These are phyloP conservation scores for Citropsis articulata DNA, from an alignment of 345 rosid species.

Conservation along the genomic window DNA sequence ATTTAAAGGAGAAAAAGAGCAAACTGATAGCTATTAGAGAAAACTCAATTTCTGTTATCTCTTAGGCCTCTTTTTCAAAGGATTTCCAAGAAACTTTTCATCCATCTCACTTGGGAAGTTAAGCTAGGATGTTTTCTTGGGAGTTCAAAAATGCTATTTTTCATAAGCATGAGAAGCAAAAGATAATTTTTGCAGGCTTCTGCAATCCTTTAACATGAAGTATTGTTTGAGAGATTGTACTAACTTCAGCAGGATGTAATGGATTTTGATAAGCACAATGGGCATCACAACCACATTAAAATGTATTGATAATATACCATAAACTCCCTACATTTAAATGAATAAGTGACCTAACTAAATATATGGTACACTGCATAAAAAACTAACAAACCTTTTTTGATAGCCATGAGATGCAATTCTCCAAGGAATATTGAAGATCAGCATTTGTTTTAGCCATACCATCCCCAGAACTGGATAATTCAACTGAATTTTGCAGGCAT, in stretches of 20 bases:
- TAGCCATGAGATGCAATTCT: constrained; percentile 71
- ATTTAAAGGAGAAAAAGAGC: background rate
- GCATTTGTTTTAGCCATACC: constrained; percentile 32
- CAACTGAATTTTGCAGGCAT: constrained; percentile 70
- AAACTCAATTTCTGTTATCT: background rate
- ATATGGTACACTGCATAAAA: background rate
- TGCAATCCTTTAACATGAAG: background rate
- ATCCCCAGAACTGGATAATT: constrained; percentile 40
- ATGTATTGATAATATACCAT: background rate
- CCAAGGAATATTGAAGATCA: constrained; percentile 68
- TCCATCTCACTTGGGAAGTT: background rate
- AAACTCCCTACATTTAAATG: background rate
- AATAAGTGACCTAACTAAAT: background rate
- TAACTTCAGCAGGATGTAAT: too few species aligned
- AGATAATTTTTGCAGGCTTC: background rate
- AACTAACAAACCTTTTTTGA: constrained; percentile 56
- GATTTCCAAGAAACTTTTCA: background rate
- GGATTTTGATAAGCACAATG: background rate
- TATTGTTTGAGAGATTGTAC: background rate
- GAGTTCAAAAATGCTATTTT: background rate
- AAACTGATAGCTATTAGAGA: background rate
- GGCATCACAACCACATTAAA: background rate
- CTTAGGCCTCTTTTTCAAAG: background rate
- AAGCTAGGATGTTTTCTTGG: background rate
- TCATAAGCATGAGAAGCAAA: background rate